Evolutionary conservation across 1,284 basidiomycete species (phyloP).

Genomic region (Clitocybe nebularis): DNA sequence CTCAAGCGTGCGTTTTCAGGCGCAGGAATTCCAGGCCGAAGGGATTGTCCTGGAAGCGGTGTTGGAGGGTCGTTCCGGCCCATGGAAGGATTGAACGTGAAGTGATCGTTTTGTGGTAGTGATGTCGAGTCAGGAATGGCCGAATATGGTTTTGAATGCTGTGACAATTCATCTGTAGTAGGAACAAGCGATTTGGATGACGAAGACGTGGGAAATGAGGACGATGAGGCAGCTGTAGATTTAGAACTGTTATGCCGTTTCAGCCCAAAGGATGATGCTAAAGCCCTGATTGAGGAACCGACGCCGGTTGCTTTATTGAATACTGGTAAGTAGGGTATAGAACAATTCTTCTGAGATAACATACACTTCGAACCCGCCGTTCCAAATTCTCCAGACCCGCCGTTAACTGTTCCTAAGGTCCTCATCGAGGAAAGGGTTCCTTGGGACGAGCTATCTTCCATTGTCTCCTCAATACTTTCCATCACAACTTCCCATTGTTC

Average conservation of each 20-base stretch:
- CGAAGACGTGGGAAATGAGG: slow-evolving; percentile 26
- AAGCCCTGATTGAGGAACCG: slow-evolving; percentile 61
- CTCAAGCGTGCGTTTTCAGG: slow-evolving; percentile 55
- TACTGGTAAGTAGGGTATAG: too few relatives aligned
- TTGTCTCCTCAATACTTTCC: slow-evolving; percentile 63
- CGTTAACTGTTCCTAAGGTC: slow-evolving; percentile 27
- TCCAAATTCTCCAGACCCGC: slow-evolving; percentile 60
- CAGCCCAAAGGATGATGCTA: slow-evolving; percentile 67
- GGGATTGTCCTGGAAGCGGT: slow-evolving; percentile 53
- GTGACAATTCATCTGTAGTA: slow-evolving; percentile 38
- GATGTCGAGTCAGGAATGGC: slow-evolving; percentile 40
- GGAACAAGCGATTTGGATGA: slow-evolving; percentile 22
- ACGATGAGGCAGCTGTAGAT: slow-evolving; percentile 22
- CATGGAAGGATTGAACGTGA: slow-evolving; percentile 40
- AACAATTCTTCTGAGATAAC: slow-evolving; percentile 25
- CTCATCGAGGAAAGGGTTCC: slow-evolving; percentile 47
- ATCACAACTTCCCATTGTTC: slow-evolving; percentile 77
- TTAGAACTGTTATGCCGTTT: slow-evolving; percentile 43
- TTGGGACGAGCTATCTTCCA: slow-evolving; percentile 46
- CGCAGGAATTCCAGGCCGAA: slow-evolving; percentile 53
- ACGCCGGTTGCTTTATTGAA: slow-evolving; percentile 45
- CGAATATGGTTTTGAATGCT: slow-evolving; percentile 48
- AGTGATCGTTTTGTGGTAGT: slow-evolving; percentile 42
- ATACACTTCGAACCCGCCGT: slow-evolving; percentile 60
- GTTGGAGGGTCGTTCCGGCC: slow-evolving; percentile 26